phyloP scores from a whole-genome alignment of 495 filamentous ascomycete species.

The Annulohypoxylon stygium region DNA sequence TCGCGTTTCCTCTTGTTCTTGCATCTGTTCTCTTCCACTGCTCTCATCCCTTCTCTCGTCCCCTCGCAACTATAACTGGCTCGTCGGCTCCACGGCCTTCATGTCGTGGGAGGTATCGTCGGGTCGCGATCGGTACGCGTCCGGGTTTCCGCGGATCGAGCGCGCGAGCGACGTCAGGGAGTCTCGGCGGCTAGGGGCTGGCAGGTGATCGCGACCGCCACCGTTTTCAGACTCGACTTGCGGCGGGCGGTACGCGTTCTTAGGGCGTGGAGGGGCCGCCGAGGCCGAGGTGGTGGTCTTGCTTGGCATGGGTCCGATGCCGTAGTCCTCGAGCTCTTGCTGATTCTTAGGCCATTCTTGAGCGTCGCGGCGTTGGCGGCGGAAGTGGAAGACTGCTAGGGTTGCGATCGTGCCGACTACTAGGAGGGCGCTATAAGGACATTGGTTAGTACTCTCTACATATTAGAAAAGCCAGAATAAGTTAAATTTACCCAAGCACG shows the following conservation, averaged over 20 bases:
- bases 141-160: slow-evolving; percentile 39
- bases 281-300: not conserved
- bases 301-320: slow-evolving; percentile 28
- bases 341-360: slow-evolving; percentile 50
- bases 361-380: slow-evolving; percentile 41
- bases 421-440: slow-evolving; percentile 36
- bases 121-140: slow-evolving; percentile 38
- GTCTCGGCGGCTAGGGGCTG: slow-evolving; percentile 30
- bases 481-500: slow-evolving; percentile 39
- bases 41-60: not conserved
- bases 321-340: slow-evolving; percentile 53
- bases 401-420: slow-evolving; percentile 31
- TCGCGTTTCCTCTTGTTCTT: not conserved
- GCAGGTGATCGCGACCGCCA: slow-evolving; percentile 1
- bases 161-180: slow-evolving; percentile 44
- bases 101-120: slow-evolving; percentile 46
- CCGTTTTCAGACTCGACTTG: slow-evolving; percentile 25
- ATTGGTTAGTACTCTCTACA: not conserved
- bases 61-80: slow-evolving; percentile 41
- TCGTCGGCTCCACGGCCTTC: slow-evolving; percentile 49
- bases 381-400: slow-evolving; percentile 43
- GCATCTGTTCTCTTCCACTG: not conserved
- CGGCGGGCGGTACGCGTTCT: slow-evolving; percentile 36
- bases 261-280: slow-evolving; percentile 28
- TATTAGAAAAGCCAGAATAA: not conserved